These are phyloP conservation scores for Claviceps fusiformis DNA, from an alignment of 2,329 filamentous ascomycete genomes.

Conservation along the genomic window DNA sequence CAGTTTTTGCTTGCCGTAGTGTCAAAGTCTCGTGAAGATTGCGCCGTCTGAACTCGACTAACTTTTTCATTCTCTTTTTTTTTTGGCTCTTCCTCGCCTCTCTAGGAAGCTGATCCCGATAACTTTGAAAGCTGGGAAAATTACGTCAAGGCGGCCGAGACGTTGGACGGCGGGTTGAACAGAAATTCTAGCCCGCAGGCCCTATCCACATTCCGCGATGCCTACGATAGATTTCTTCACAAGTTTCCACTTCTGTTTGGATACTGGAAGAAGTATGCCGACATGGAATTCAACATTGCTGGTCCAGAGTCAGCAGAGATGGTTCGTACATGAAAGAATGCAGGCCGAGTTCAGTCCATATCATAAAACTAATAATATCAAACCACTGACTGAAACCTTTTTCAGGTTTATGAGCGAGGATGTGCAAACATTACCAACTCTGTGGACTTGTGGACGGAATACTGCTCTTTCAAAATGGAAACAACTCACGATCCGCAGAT, in stretches of 20 bases:
- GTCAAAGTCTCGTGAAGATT: neutral
- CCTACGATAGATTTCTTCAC: slow-evolving; percentile 83
- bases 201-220: slow-evolving; percentile 71
- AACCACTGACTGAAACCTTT: neutral
- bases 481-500: slow-evolving; percentile 88
- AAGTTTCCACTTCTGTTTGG: slow-evolving; percentile 95
- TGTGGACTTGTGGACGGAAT: slow-evolving; percentile 93
- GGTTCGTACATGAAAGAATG: slow-evolving; percentile 37
- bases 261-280: slow-evolving; percentile 99
- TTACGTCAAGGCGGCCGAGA: slow-evolving; percentile 68
- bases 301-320: slow-evolving; percentile 95
- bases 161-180: slow-evolving; percentile 83
- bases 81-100: slow-evolving; percentile 1
- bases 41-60: neutral
- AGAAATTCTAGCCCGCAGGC: slow-evolving; percentile 93
- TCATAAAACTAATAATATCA: neutral
- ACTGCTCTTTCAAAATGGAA: slow-evolving; percentile 95
- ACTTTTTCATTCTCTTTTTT: neutral
- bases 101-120: slow-evolving; percentile 58
- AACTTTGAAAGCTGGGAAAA: slow-evolving; percentile 94
- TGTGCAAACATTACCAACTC: slow-evolving; percentile 87
- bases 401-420: slow-evolving; percentile 83
- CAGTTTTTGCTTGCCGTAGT: neutral
- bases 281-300: slow-evolving; percentile 91
- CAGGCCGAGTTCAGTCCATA: neutral